These are phyloP conservation scores for Pulveroboletus sp. DNA, from an alignment of 768 basidiomycete genomes.

Conservation along the genomic window DNA sequence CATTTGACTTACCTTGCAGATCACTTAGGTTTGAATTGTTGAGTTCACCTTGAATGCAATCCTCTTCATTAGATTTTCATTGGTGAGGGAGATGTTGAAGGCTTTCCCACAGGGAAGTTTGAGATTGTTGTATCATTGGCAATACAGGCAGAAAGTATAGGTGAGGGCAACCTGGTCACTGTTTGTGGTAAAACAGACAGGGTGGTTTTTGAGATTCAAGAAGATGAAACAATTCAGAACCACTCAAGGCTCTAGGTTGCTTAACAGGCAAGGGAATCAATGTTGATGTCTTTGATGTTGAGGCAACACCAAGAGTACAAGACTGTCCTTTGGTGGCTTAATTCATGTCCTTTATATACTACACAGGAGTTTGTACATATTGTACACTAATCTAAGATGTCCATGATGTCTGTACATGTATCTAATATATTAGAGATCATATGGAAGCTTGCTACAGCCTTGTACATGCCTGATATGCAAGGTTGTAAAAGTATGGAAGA, in stretches of 20 bases:
- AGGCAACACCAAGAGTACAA: too few species aligned
- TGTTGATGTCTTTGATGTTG: too few species aligned
- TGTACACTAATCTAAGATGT: too few species aligned
- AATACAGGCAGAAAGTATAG: neutral
- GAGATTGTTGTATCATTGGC: conserved; percentile 4
- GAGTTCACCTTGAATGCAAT: neutral
- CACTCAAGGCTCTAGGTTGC: neutral
- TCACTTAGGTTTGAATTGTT: neutral
- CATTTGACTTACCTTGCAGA: neutral
- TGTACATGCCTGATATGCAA: too few species aligned
- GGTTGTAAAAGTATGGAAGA: too few species aligned
- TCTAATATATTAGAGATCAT: too few species aligned
- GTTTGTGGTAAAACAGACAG: neutral
- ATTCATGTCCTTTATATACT: too few species aligned
- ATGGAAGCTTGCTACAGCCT: too few species aligned
- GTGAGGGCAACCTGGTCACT: neutral
- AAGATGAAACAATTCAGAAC: neutral
- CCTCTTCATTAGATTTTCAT: neutral
- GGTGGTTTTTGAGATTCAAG: conserved; percentile 4
- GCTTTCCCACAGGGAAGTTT: neutral
- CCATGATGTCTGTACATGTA: too few species aligned
- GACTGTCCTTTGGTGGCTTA: too few species aligned
- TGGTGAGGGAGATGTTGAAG: conserved; percentile 4
- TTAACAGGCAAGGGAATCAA: neutral
- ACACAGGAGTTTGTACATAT: too few species aligned